Percentiles rank a stretch among this genome's conserved stretches.
Evolutionary conservation across 768 basidiomycete species (phyloP).

Genomic region (Leccinum olivaceopallidum): DNA sequence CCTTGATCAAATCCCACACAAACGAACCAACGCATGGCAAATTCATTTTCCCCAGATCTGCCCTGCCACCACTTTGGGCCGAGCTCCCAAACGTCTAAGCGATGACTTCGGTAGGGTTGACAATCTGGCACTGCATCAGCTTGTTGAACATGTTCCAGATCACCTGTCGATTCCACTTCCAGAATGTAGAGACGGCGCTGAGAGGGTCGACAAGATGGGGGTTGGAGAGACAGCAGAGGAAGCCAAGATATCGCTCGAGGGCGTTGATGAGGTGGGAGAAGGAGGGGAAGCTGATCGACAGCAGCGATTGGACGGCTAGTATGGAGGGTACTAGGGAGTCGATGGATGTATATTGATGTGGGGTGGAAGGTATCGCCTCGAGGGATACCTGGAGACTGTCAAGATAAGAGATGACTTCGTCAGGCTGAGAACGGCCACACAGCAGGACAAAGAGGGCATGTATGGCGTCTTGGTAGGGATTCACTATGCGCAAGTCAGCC

Average conservation of each 20-base stretch:
- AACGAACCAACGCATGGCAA: too few species aligned
- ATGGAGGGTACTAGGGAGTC: constrained; percentile 73
- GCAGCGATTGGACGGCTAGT: constrained; percentile 73
- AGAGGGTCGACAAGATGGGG: too few species aligned
- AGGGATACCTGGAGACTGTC: constrained; percentile 67
- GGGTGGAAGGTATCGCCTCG: constrained; percentile 54
- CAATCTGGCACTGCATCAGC: too few species aligned
- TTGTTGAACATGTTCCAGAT: too few species aligned
- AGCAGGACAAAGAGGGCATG: constrained; percentile 74
- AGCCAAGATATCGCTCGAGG: constrained; percentile 78
- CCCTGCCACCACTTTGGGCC: too few species aligned
- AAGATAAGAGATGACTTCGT: constrained; percentile 76
- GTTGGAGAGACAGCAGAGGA: too few species aligned
- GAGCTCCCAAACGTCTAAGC: too few species aligned
- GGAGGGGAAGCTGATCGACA: constrained; percentile 90
- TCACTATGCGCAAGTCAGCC: constrained; percentile 44
- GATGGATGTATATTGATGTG: constrained; percentile 52
- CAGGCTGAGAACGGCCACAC: constrained; percentile 73
- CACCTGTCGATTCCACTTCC: too few species aligned
- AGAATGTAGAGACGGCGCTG: too few species aligned
- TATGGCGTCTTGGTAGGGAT: constrained; percentile 77
- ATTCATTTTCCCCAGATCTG: too few species aligned
- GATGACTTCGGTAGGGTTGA: too few species aligned
- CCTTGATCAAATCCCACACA: too few species aligned
- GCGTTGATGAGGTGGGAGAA: constrained; percentile 98